These are phyloP conservation scores for Umbelopsis isabellina DNA, from an alignment of 192 early-diverging fungal genomes.

Conservation along the genomic window DNA sequence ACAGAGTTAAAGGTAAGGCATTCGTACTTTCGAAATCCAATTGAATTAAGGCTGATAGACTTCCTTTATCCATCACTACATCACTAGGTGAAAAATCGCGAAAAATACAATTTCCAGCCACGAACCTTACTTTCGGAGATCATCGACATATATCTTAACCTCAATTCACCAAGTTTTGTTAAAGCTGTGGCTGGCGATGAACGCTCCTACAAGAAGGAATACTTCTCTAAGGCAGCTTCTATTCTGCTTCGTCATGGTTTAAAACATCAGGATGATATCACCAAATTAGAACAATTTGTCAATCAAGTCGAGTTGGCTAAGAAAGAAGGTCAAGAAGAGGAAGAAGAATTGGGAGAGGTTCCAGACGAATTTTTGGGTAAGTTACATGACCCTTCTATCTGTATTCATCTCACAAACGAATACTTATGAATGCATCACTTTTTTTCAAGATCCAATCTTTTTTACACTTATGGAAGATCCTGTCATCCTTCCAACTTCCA, in stretches of 20 bases:
- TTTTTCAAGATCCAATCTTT: constrained; percentile 72
- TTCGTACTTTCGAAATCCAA: not conserved
- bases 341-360: constrained; percentile 79
- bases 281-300: constrained; percentile 67
- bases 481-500: constrained; percentile 86
- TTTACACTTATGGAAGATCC: constrained; percentile 93
- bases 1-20: constrained; percentile 78
- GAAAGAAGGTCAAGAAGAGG: constrained; percentile 62
- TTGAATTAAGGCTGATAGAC: not conserved
- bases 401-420: not conserved
- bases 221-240: constrained; percentile 74
- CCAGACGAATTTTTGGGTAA: constrained; percentile 91
- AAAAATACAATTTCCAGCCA: constrained; percentile 91
- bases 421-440: not conserved
- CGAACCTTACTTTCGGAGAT: constrained; percentile 81
- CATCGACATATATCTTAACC: constrained; percentile 82
- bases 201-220: constrained; percentile 77
- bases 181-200: constrained; percentile 82
- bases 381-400: not conserved
- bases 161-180: constrained; percentile 72
- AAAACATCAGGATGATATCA: constrained; percentile 67
- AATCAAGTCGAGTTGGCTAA: constrained; percentile 72
- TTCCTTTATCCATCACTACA: not conserved
- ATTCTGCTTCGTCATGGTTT: constrained; percentile 71
- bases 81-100: constrained; percentile 77